A percentile compares a stretch with the other conserved stretches of the same genome.
These are phyloP conservation scores for Fusarium austroafricanum DNA, from an alignment of 2,329 filamentous ascomycete species.

Conservation along the genomic window DNA sequence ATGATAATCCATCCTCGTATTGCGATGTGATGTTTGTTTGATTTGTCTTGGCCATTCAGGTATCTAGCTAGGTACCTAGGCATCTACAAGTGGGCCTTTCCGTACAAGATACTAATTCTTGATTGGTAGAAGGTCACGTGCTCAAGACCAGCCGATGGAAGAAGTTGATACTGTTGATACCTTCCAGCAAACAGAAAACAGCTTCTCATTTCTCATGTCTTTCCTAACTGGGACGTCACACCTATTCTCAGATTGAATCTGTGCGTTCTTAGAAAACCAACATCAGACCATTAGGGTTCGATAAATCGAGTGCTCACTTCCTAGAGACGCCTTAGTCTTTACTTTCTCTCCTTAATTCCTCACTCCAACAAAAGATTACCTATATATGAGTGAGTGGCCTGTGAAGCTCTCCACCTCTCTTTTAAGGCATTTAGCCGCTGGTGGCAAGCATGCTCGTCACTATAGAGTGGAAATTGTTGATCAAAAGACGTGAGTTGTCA, in stretches of 20 bases:
- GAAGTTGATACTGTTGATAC: neutral
- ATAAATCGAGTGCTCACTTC: neutral
- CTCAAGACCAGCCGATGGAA: neutral
- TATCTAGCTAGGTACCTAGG: too few relatives aligned
- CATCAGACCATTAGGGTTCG: conserved; percentile 25
- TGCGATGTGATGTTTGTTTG: conserved; percentile 29
- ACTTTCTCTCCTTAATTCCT: neutral
- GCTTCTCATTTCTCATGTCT: neutral
- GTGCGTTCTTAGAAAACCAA: neutral
- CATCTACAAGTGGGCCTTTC: conserved; percentile 27
- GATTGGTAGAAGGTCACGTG: conserved; percentile 36
- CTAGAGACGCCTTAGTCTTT: neutral
- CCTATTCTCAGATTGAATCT: neutral
- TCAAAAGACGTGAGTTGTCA: conserved; percentile 21
- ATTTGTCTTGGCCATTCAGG: conserved; percentile 20
- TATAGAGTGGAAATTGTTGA: conserved; percentile 15
- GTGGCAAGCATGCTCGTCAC: conserved; percentile 19
- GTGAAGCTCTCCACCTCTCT: conserved; percentile 17
- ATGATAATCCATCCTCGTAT: conserved; percentile 66
- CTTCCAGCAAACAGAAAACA: neutral
- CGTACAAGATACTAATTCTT: neutral
- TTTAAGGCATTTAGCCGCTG: conserved; percentile 19
- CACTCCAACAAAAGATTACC: conserved; percentile 27
- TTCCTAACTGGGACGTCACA: neutral
- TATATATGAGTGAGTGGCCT: conserved; percentile 26